Evolutionary conservation across 371 early-diverging fungal genomes (phyloP).

Genomic region (Smittium culicis): DNA sequence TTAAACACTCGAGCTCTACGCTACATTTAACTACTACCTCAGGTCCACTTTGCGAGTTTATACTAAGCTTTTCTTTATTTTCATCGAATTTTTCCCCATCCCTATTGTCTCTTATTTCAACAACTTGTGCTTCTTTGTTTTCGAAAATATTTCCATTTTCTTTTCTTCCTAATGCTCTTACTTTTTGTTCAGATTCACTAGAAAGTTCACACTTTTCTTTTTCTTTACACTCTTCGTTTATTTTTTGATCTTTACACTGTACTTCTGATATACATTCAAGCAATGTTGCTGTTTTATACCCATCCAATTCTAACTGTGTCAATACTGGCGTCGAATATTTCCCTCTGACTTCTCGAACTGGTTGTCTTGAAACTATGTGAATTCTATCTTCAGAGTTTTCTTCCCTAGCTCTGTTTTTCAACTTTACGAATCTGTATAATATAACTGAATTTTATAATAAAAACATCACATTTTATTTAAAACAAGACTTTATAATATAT

Average conservation of each 20-base stretch:
- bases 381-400: neutral
- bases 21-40: neutral
- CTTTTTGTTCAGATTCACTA: neutral
- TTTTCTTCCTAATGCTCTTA: neutral
- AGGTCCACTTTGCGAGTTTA: neutral
- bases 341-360: no score
- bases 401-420: neutral
- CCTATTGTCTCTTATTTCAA: neutral
- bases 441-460: neutral
- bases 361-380: neutral
- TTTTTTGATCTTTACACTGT: neutral
- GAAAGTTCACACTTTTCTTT: neutral
- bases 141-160: neutral
- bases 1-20: constrained; percentile 5
- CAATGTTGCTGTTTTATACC: neutral
- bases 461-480: neutral
- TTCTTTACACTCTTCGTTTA: neutral
- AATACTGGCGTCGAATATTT: neutral
- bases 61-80: neutral
- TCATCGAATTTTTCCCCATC: neutral
- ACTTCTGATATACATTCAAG: neutral
- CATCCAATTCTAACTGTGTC: neutral
- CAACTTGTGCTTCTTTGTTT: neutral
- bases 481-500: neutral
- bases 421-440: neutral